Percentiles rank a stretch among this genome's conserved stretches.
Conservation (phyloP, 768 basidiomycete species). For the Macrolepiota fuliginosa region DNA sequence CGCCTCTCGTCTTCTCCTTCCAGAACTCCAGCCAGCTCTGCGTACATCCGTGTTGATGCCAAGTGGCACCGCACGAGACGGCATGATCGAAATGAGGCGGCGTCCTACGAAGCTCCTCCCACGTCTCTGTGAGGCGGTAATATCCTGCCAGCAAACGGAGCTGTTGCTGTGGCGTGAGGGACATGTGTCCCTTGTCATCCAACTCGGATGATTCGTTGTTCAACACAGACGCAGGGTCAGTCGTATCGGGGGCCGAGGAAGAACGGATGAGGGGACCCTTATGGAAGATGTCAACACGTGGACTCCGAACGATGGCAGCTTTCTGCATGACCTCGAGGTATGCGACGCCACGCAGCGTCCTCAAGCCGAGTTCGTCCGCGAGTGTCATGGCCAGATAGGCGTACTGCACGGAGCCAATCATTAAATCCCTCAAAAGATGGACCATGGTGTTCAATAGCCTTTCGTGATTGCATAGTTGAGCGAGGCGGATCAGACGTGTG, state of each 20-base stretch:
- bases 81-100: constrained; percentile 68
- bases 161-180: constrained; percentile 57
- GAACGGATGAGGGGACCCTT: constrained; percentile 16
- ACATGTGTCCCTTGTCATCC: constrained; percentile 19
- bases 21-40: constrained; percentile 79
- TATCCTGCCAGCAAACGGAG: constrained; percentile 68
- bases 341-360: constrained; percentile 57
- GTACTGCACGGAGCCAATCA: constrained; percentile 60
- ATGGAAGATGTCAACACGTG: constrained; percentile 27
- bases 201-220: constrained; percentile 24
- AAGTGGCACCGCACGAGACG: constrained; percentile 58
- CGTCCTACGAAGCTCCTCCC: constrained; percentile 59
- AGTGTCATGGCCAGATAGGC: constrained; percentile 73
- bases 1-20: constrained; percentile 70
- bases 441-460: constrained; percentile 61
- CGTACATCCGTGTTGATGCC: constrained; percentile 71
- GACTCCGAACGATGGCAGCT: constrained; percentile 40
- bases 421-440: constrained; percentile 54
- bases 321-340: constrained; percentile 77
- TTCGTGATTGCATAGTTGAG: constrained; percentile 64
- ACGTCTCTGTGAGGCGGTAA: constrained; percentile 61
- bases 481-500: constrained; percentile 61
- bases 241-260: constrained; percentile 5
- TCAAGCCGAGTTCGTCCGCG: constrained; percentile 66
- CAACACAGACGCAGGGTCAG: background rate